Conservation (phyloP, 257 asterid species). For the Plantago ovata region DNA sequence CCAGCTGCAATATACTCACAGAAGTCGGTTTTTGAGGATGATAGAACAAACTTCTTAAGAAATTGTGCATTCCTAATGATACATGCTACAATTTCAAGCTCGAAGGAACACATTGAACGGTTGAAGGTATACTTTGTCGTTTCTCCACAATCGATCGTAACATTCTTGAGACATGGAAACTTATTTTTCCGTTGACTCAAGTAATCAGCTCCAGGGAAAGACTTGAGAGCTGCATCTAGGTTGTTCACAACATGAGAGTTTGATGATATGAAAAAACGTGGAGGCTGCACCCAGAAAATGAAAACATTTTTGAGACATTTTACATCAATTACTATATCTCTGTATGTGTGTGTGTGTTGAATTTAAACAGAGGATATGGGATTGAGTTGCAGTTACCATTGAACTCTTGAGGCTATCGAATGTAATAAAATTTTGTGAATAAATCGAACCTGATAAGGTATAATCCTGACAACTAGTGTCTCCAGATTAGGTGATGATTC, state of each 20-base stretch:
- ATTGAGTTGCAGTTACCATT: no score
- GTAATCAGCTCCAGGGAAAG: not conserved
- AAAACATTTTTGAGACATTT: not conserved
- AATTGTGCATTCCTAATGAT: not conserved
- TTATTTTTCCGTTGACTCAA: not conserved
- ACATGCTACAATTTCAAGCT: constrained; percentile 2
- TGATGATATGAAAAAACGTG: not conserved
- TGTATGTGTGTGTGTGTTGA: no score
- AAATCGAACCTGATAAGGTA: constrained; percentile 1
- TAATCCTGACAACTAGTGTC: not conserved
- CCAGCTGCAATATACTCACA: not conserved
- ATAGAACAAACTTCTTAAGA: not conserved
- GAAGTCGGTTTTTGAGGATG: not conserved
- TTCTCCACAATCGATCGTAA: not conserved
- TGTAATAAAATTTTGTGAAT: no score
- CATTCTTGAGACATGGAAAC: not conserved
- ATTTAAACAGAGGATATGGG: no score
- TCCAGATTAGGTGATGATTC: constrained; percentile 5
- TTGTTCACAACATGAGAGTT: not conserved
- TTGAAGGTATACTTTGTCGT: not conserved
- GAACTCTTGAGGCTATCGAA: no score
- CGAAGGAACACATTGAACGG: not conserved
- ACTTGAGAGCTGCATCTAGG: not conserved
- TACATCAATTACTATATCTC: no score
- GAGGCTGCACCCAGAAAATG: not conserved